Evolutionary conservation across 139 green algal species (phyloP).

Genomic region (Picochlorum costavermella): DNA sequence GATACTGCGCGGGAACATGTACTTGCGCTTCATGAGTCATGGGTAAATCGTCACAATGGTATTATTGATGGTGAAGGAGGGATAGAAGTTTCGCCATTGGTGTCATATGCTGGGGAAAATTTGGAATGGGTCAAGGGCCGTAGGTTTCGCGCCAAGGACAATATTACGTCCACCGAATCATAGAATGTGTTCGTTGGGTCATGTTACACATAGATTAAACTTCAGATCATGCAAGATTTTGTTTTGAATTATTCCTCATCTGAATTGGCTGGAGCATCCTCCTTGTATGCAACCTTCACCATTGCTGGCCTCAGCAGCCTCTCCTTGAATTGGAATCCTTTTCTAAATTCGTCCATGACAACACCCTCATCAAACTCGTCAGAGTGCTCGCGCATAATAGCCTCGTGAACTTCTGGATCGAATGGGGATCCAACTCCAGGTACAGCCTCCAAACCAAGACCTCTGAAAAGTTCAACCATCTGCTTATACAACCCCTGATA

Average conservation of each 20-base stretch:
- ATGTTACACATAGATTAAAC: background rate
- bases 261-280: background rate
- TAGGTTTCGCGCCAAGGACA: slow-evolving; percentile 6
- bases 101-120: slow-evolving; percentile 72
- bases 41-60: slow-evolving; percentile 39
- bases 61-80: slow-evolving; percentile 25
- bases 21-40: slow-evolving; percentile 58
- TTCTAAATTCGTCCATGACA: slow-evolving; percentile 87
- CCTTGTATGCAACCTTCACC: slow-evolving; percentile 78
- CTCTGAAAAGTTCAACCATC: slow-evolving; percentile 84
- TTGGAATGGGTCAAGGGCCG: slow-evolving; percentile 29
- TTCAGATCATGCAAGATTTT: background rate
- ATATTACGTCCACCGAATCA: background rate
- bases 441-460: slow-evolving; percentile 76
- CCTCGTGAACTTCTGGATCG: slow-evolving; percentile 92
- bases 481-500: slow-evolving; percentile 94
- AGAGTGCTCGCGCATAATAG: slow-evolving; percentile 82
- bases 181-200: background rate
- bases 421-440: slow-evolving; percentile 75
- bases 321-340: slow-evolving; percentile 81
- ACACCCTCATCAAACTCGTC: slow-evolving; percentile 68
- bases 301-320: slow-evolving; percentile 89
- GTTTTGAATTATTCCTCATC: background rate
- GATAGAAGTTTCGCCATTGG: slow-evolving; percentile 60
- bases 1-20: slow-evolving; percentile 68